Base-by-base conservation (phyloP, 176 grass and related monocot genomes). In the Microstegium vimineum region DNA sequence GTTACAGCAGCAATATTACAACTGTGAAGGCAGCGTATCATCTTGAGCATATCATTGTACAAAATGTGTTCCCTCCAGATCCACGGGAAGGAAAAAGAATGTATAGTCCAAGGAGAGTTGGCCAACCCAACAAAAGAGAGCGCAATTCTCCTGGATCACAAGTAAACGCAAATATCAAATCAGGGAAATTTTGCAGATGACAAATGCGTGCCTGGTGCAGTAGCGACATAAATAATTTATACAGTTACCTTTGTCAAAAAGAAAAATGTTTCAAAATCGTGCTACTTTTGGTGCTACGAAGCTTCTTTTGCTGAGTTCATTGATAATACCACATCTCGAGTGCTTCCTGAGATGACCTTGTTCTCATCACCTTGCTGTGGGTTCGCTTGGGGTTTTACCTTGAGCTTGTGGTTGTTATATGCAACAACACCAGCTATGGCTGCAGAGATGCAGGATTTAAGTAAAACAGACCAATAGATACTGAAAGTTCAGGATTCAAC, bases 371-470 rank as follows among this genome's bases (percentile, higher is more conserved):
- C 72, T 65, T 84, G 75, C 57, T 75, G 84, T 74, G 82, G 88
- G 38, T 86, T 91, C 33, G 40, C 32, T 88, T 82, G 87, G 25
- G 79, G 75, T 87, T 85, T 80, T 63, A 73, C 84, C 82, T 86
- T 94, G 31, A 98, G 84, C 86, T 93, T 98, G 78, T 93, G 73
- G 71, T 98, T 98, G 71, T 98, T 98, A 78, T 98, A 98, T 59
- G 90, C 90, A 38, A 94, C 90, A 14, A 98, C 92, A 87, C 95
- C 95, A 33, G 80, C 86, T 84, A 98, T 94, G 56, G 95, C 95
- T 98, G 92, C 62, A 91, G 35, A 43, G 79, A 66, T 12, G 54
- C 47, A 86, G 8, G 32, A 71, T 73, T 32, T 32, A 20, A 32
- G 43, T 51, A 34, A 66, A 73, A 73, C 64, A 86, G 10, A 11